A percentile compares a stretch with the other conserved stretches of the same genome.
Conservation (phyloP, 768 basidiomycete species). For the Trametes coccinea region DNA sequence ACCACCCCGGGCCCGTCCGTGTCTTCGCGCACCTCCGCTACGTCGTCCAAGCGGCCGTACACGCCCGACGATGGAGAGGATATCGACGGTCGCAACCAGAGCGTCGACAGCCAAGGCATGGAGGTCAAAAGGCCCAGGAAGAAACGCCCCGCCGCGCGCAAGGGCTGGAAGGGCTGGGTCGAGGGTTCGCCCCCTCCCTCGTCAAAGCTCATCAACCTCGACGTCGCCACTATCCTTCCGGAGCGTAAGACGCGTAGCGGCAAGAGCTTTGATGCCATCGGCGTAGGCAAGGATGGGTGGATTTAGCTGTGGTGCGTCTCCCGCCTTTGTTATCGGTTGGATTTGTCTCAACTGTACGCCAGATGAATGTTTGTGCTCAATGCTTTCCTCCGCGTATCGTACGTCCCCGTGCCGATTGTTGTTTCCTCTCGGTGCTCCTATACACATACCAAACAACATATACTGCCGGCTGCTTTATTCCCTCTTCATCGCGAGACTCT, state of each 20-base stretch:
- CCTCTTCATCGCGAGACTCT: slow-evolving; percentile 7
- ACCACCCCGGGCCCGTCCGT: slow-evolving; percentile 77
- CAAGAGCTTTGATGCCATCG: slow-evolving; percentile 81
- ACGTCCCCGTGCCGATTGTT: slow-evolving; percentile 4
- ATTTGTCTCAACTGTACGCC: slow-evolving; percentile 39
- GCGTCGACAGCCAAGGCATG: slow-evolving; percentile 28
- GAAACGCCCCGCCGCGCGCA: slow-evolving; percentile 64
- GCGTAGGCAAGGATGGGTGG: slow-evolving; percentile 77
- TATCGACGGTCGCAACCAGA: slow-evolving; percentile 28
- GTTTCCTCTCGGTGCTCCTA: neutral
- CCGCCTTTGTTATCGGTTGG: slow-evolving; percentile 47
- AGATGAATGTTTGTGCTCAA: neutral
- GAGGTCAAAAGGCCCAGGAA: slow-evolving; percentile 39
- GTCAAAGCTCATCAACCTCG: slow-evolving; percentile 79
- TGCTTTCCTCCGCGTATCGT: slow-evolving; percentile 11
- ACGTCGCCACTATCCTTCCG: slow-evolving; percentile 65
- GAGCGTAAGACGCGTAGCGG: slow-evolving; percentile 82
- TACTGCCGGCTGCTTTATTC: slow-evolving; percentile 17
- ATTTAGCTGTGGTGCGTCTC: slow-evolving; percentile 46
- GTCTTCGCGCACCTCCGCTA: slow-evolving; percentile 71
- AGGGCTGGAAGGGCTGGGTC: slow-evolving; percentile 92
- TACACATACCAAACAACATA: slow-evolving; percentile 17
- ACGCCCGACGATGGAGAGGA: slow-evolving; percentile 68
- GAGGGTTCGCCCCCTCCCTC: slow-evolving; percentile 83
- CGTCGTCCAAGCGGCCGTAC: slow-evolving; percentile 77